Evolutionary conservation across 2,329 filamentous ascomycete species (phyloP).

Genomic region (Leptodontidium sp.): DNA sequence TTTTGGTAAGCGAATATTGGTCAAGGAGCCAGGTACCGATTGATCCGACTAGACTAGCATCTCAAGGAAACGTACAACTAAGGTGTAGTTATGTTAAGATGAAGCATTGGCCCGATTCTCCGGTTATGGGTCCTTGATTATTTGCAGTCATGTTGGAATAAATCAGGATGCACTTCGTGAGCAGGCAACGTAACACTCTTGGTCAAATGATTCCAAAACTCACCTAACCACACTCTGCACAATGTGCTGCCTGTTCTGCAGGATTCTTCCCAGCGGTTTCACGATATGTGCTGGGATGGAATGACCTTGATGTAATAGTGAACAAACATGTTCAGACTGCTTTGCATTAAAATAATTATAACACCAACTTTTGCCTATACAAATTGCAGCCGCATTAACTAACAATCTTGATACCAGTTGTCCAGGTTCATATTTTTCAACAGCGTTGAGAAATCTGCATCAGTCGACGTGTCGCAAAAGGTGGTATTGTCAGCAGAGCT

Average conservation of each 20-base stretch:
- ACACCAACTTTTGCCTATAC: constrained; percentile 1
- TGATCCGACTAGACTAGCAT: not conserved
- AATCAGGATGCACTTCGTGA: too few relatives aligned
- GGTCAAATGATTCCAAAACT: too few relatives aligned
- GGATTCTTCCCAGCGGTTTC: not conserved
- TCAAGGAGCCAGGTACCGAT: not conserved
- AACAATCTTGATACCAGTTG: constrained; percentile 28
- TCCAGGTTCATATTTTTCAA: constrained; percentile 35
- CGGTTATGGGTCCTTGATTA: too few relatives aligned
- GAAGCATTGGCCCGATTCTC: too few relatives aligned
- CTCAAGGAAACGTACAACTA: too few relatives aligned
- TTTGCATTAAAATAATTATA: constrained; percentile 7
- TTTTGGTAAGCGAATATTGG: not conserved
- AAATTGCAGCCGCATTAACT: not conserved
- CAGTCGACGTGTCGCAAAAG: constrained; percentile 23
- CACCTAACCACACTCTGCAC: too few relatives aligned
- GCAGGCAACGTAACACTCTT: too few relatives aligned
- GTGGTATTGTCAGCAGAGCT: constrained; percentile 8
- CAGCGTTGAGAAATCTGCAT: constrained; percentile 35
- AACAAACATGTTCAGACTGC: not conserved
- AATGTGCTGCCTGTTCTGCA: not conserved
- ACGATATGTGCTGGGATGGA: not conserved
- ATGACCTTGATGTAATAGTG: not conserved
- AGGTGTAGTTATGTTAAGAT: too few relatives aligned
- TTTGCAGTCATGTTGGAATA: too few relatives aligned